Conservation (phyloP, 495 filamentous ascomycete genomes). For the Paragyromitra xinjiangensis region DNA sequence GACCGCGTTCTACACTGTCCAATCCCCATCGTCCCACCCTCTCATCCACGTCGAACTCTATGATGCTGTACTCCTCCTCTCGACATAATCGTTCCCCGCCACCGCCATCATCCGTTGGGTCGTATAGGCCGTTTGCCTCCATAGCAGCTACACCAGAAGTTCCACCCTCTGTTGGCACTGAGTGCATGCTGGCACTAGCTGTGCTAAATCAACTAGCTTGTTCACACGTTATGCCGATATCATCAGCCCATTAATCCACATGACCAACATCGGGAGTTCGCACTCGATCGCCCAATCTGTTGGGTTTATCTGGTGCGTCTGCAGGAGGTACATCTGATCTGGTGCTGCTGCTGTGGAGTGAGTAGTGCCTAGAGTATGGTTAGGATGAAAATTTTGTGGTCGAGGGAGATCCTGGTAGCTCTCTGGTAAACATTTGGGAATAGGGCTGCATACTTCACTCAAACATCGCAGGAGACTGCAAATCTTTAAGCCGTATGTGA, state of each 20-base stretch:
- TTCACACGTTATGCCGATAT: neutral
- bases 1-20: neutral
- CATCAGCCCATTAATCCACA: neutral
- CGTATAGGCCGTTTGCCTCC: neutral
- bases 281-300: neutral
- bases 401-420: neutral
- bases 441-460: neutral
- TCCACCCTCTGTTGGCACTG: neutral
- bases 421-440: neutral
- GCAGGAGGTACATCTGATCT: neutral
- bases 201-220: neutral
- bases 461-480: neutral
- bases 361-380: neutral
- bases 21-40: neutral
- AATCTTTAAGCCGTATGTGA: neutral
- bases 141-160: neutral
- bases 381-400: neutral
- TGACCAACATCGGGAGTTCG: neutral
- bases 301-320: neutral
- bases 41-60: neutral
- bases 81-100: neutral
- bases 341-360: neutral
- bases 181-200: neutral
- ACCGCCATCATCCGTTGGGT: neutral
- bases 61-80: neutral